Percentiles rank a stretch among this genome's conserved stretches.
phyloP scores from a whole-genome alignment of 2,329 filamentous ascomycete genomes.

The Aspergillus persii region DNA sequence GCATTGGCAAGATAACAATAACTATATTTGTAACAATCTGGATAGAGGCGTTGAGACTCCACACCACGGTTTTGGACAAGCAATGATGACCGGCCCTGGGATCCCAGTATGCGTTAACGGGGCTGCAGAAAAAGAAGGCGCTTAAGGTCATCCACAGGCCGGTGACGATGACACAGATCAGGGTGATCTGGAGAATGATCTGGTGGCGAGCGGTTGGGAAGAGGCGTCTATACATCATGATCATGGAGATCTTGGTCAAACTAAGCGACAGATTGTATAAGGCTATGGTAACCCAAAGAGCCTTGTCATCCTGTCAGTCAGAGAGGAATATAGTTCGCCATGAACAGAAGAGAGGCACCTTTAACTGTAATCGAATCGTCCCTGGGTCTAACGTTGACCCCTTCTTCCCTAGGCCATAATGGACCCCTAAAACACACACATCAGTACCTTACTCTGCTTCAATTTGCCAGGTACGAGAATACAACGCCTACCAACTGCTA shows the following conservation, averaged over 20 bases:
- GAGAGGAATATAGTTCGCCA: background rate
- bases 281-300: constrained; percentile 32
- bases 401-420: constrained; percentile 23
- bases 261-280: constrained; percentile 35
- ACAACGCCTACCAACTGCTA: constrained; percentile 11
- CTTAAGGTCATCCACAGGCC: constrained; percentile 30
- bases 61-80: constrained; percentile 19
- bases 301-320: constrained; percentile 14
- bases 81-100: constrained; percentile 10
- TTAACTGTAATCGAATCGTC: constrained; percentile 16
- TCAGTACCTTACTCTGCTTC: background rate
- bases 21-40: constrained; percentile 28
- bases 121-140: constrained; percentile 27
- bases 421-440: constrained; percentile 12
- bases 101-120: constrained; percentile 26
- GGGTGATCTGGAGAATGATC: constrained; percentile 13
- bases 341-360: constrained; percentile 16
- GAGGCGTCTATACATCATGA: constrained; percentile 32
- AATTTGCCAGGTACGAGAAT: background rate
- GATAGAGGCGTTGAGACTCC: constrained; percentile 29
- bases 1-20: constrained; percentile 29
- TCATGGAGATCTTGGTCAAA: constrained; percentile 32
- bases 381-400: constrained; percentile 2
- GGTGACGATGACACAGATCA: constrained; percentile 19
- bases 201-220: constrained; percentile 25